phyloP scores from a whole-genome alignment of 1,284 basidiomycete species.

The Boletus smithii region DNA sequence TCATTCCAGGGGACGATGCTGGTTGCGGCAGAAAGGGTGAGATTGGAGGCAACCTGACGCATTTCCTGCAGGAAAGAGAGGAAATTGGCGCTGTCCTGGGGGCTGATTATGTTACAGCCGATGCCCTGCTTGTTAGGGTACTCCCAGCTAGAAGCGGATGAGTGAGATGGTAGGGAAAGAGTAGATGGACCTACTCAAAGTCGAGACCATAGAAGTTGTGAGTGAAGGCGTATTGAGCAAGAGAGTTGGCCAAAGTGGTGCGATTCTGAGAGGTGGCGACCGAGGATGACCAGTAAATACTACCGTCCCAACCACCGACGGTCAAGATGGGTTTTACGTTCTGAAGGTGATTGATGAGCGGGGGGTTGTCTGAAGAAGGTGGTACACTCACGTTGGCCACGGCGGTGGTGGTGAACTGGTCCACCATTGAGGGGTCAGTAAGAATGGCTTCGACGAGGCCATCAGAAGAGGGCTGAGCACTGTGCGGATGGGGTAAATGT shows the following conservation, averaged over 20 bases:
- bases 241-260: constrained; percentile 63
- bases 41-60: constrained; percentile 53
- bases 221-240: constrained; percentile 55
- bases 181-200: constrained; percentile 60
- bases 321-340: constrained; percentile 73
- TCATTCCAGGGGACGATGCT: constrained; percentile 67
- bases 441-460: constrained; percentile 40
- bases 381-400: constrained; percentile 46
- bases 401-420: constrained; percentile 48
- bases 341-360: constrained; percentile 23
- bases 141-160: constrained; percentile 66
- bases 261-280: constrained; percentile 61
- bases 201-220: constrained; percentile 83
- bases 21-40: constrained; percentile 75
- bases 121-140: constrained; percentile 72
- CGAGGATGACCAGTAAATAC: constrained; percentile 71
- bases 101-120: constrained; percentile 65
- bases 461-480: constrained; percentile 49
- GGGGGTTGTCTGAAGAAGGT: background rate
- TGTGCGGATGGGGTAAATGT: no score
- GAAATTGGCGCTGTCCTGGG: constrained; percentile 68
- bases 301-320: constrained; percentile 87
- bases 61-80: constrained; percentile 75
- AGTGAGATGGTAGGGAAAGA: background rate
- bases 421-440: constrained; percentile 5